Conservation (phyloP, 495 filamentous ascomycete species). For the Elaphomyces granulatus region DNA sequence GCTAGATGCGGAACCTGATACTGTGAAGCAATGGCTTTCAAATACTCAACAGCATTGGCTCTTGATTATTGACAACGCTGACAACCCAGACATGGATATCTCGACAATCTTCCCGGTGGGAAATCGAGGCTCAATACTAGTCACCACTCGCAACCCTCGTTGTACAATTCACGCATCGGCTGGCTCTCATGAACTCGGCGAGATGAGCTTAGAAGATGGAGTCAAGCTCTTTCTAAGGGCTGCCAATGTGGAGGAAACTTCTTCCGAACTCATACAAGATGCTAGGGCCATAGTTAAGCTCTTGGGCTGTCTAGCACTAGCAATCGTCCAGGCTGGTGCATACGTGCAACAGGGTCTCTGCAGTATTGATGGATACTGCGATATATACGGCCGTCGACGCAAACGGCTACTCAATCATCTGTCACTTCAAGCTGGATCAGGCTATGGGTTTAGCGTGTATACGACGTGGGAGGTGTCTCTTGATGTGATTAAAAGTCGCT, state of each 20-base stretch:
- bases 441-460: no score
- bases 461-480: no score
- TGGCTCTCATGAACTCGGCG: constrained; percentile 12
- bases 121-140: constrained; percentile 21
- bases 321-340: constrained; percentile 28
- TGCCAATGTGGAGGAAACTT: constrained; percentile 7
- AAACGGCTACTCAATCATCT: no score
- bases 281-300: constrained; percentile 13
- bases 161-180: constrained; percentile 18
- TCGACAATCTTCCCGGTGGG: constrained; percentile 23
- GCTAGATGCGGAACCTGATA: constrained; percentile 9
- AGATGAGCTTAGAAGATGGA: constrained; percentile 18
- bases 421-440: no score
- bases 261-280: no score
- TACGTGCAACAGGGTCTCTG: no score
- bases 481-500: no score
- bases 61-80: constrained; percentile 32
- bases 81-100: constrained; percentile 17
- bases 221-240: constrained; percentile 18
- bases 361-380: no score
- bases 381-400: no score
- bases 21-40: constrained; percentile 11
- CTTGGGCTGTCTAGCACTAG: constrained; percentile 26
- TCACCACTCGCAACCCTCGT: constrained; percentile 27
- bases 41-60: constrained; percentile 17